Evolutionary conservation across 805 yeast species (phyloP).

Genomic region (Geotrichum ghanense): DNA sequence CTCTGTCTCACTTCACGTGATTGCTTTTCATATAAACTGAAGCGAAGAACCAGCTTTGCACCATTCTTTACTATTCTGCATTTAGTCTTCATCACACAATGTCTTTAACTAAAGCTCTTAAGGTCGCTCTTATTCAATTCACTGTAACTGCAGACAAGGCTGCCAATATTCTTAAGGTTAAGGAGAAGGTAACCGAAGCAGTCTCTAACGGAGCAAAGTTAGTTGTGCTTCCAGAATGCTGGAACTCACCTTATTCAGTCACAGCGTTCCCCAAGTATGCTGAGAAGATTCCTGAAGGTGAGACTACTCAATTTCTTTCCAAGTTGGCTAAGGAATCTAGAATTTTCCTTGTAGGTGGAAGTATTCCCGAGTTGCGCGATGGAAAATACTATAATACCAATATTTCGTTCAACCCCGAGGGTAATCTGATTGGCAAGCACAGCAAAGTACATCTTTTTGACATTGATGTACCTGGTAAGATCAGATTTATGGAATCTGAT

Average conservation of each 20-base stretch:
- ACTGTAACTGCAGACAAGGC: conserved; percentile 72
- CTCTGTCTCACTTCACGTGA: no score
- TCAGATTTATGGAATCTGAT: conserved; percentile 73
- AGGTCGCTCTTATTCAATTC: conserved; percentile 77
- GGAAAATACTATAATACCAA: conserved; percentile 62
- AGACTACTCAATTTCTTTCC: conserved; percentile 48
- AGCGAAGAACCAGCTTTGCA: no score
- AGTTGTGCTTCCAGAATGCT: conserved; percentile 88
- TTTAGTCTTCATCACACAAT: no score
- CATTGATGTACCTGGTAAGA: conserved; percentile 83
- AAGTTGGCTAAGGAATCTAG: conserved; percentile 52
- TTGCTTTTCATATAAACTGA: no score
- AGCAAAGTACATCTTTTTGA: conserved; percentile 88
- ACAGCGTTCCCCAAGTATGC: conserved; percentile 79
- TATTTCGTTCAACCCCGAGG: conserved; percentile 57
- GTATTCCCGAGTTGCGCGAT: conserved; percentile 65
- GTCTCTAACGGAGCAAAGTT: conserved; percentile 54
- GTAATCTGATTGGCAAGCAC: conserved; percentile 75
- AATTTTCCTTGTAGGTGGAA: conserved; percentile 76
- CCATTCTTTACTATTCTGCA: no score
- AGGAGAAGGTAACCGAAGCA: conserved; percentile 54
- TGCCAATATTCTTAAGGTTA: conserved; percentile 62
- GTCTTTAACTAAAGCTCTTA: conserved; percentile 41
- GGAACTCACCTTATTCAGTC: conserved; percentile 91
- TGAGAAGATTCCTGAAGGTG: conserved; percentile 70